Evolutionary conservation across 192 early-diverging fungal genomes (phyloP).

Genomic region (Paraglomus brasilianum): DNA sequence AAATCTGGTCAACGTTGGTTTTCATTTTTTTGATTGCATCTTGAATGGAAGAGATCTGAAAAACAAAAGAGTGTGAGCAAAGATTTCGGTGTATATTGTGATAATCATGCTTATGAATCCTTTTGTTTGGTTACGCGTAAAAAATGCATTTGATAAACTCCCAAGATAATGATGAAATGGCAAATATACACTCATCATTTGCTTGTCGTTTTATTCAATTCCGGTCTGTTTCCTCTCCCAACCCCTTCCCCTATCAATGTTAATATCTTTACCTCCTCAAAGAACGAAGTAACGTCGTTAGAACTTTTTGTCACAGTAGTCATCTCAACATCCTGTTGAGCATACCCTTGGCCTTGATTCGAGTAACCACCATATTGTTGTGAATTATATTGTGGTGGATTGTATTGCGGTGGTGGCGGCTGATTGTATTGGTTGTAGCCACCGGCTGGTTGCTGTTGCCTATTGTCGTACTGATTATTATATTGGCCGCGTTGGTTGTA

Average conservation of each 20-base stretch:
- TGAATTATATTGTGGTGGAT: neutral
- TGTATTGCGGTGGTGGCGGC: neutral
- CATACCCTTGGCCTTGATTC: neutral
- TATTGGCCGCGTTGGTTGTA: too few species aligned
- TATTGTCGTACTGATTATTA: too few species aligned
- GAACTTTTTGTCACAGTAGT: neutral
- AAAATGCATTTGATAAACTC: neutral
- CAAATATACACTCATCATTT: neutral
- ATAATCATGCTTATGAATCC: too few species aligned
- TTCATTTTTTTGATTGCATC: constrained; percentile 21
- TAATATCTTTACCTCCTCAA: constrained; percentile 12
- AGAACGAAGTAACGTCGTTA: neutral
- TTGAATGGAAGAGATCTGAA: constrained; percentile 30
- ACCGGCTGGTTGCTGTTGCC: too few species aligned
- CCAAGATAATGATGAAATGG: neutral
- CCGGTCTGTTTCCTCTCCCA: neutral
- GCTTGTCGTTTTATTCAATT: neutral
- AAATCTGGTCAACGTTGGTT: constrained; percentile 38
- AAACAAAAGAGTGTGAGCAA: neutral
- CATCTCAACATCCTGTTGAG: constrained; percentile 22
- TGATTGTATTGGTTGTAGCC: constrained; percentile 3
- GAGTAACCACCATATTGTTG: neutral
- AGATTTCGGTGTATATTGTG: neutral
- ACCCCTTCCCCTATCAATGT: neutral
- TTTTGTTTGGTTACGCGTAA: too few species aligned